phyloP scores from a whole-genome alignment of 1,284 basidiomycete species.

The Microbotryum saponariae region DNA sequence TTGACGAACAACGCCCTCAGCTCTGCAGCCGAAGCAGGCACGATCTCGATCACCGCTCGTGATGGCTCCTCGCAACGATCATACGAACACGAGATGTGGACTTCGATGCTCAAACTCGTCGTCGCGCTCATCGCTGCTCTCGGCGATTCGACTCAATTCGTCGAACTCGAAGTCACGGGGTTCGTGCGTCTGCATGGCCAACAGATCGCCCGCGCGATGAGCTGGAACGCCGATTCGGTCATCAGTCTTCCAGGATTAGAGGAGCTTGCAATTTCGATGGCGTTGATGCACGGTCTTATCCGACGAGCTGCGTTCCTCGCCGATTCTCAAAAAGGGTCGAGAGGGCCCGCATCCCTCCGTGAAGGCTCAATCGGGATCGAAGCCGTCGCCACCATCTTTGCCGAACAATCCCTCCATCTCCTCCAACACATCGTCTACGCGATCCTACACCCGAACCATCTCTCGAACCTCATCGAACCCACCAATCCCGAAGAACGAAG shows the following conservation, averaged over 20 bases:
- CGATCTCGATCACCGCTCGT: slow-evolving; percentile 59
- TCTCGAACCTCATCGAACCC: slow-evolving; percentile 70
- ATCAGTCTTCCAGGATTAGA: slow-evolving; percentile 65
- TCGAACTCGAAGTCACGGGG: slow-evolving; percentile 74
- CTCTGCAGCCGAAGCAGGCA: slow-evolving; percentile 61
- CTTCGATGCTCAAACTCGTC: slow-evolving; percentile 72
- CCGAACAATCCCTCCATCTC: slow-evolving; percentile 52
- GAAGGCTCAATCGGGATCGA: neutral
- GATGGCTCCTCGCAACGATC: slow-evolving; percentile 64
- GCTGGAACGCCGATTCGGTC: slow-evolving; percentile 68
- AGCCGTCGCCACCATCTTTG: slow-evolving; percentile 8
- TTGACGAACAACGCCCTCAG: slow-evolving; percentile 77
- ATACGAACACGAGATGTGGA: slow-evolving; percentile 71
- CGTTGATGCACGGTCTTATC: slow-evolving; percentile 43
- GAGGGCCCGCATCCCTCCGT: too few relatives aligned
- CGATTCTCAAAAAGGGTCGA: too few relatives aligned
- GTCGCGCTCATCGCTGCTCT: slow-evolving; percentile 58
- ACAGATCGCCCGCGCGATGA: slow-evolving; percentile 66
- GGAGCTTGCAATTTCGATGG: slow-evolving; percentile 69
- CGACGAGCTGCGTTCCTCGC: slow-evolving; percentile 1
- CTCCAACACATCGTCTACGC: slow-evolving; percentile 83
- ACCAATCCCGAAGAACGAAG: slow-evolving; percentile 65
- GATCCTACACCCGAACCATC: slow-evolving; percentile 78
- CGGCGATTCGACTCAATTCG: slow-evolving; percentile 62
- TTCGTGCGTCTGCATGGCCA: slow-evolving; percentile 75